Evolutionary conservation across 208 protist genomes (phyloP), one percentile per base, ranked within the genome.

Genomic region (Perkinsela sp.): DNA sequence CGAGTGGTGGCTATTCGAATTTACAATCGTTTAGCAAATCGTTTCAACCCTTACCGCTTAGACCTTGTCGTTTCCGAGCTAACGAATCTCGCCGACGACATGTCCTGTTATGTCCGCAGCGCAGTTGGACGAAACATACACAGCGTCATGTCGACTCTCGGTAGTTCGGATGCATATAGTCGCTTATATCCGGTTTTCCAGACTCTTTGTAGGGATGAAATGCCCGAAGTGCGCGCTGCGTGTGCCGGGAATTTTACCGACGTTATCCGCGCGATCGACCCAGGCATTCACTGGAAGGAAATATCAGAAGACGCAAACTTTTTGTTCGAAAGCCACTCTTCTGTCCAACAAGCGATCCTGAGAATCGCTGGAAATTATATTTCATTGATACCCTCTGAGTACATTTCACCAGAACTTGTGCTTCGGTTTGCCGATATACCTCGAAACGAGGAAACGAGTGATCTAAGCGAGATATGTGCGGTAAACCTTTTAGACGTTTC

Each of bases 171-270:
- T 48, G 79, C 82, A 2, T 78, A 84, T 31, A 75, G 76, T 28
- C 74, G 74, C 29, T 74, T 94, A 15, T 71, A 93, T 30, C 80
- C 83, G 30, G 72, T 95, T 6, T 96, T 86, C 72, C 32, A 92
- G 0, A 80, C 70, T 16, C 80, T 96, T 31, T 93, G 85, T 69
- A 72, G 80, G n/a, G 93, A 96, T 73, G 90, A 96, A 65, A 90
- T 95, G 2, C 95, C 90, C 90, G 90, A 90, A 22, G 92, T 96
- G 30, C 88, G 93, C 1, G 92, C 94, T 78, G 90, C 89, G 2
- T 95, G 90, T 71, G 86, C 83, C 6, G 88, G 93, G 72, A 78
- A 76, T 31, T 78, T 92, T 30, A 82, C 90, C 68, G 73, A 81
- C 0, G 70, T 95, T 2, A 73, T 78, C 29, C 69, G 79, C 31